Percentiles rank a stretch among this genome's conserved stretches.
phyloP scores from a whole-genome alignment of 2,329 filamentous ascomycete species.

The Dissoconium aciculare region DNA sequence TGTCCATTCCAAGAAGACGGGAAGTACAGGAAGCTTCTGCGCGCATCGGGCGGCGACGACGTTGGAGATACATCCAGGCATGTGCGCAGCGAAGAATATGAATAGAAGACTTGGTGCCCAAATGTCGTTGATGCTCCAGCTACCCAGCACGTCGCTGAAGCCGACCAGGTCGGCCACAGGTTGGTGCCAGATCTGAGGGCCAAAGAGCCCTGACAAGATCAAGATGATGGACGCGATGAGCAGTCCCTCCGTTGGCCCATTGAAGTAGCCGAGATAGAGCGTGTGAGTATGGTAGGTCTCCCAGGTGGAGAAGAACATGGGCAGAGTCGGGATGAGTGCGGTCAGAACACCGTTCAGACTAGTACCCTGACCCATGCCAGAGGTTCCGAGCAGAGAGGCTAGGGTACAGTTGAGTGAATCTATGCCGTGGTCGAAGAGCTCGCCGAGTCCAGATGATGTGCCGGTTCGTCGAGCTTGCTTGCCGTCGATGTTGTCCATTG shows the following conservation, averaged over 20 bases:
- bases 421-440: slow-evolving; percentile 97
- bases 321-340: slow-evolving; percentile 74
- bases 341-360: slow-evolving; percentile 80
- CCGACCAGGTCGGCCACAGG: slow-evolving; percentile 58
- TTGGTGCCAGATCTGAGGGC: slow-evolving; percentile 72
- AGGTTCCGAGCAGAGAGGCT: slow-evolving; percentile 77
- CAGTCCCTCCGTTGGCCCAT: slow-evolving; percentile 89
- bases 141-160: slow-evolving; percentile 46
- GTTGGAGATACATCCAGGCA: slow-evolving; percentile 81
- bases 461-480: slow-evolving; percentile 93
- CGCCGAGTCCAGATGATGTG: slow-evolving; percentile 84
- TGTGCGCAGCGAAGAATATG: slow-evolving; percentile 43
- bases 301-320: slow-evolving; percentile 99
- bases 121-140: slow-evolving; percentile 66
- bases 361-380: slow-evolving; percentile 79
- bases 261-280: slow-evolving; percentile 88
- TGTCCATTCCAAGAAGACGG: slow-evolving; percentile 85
- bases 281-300: slow-evolving; percentile 99
- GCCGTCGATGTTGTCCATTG: slow-evolving; percentile 97
- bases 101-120: slow-evolving; percentile 53
- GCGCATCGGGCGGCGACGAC: slow-evolving; percentile 61
- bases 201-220: slow-evolving; percentile 73
- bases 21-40: slow-evolving; percentile 57
- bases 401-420: slow-evolving; percentile 96
- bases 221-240: slow-evolving; percentile 79